These are phyloP conservation scores for Posidonia oceanica DNA, from an alignment of 116 monocot species.

Conservation along the genomic window DNA sequence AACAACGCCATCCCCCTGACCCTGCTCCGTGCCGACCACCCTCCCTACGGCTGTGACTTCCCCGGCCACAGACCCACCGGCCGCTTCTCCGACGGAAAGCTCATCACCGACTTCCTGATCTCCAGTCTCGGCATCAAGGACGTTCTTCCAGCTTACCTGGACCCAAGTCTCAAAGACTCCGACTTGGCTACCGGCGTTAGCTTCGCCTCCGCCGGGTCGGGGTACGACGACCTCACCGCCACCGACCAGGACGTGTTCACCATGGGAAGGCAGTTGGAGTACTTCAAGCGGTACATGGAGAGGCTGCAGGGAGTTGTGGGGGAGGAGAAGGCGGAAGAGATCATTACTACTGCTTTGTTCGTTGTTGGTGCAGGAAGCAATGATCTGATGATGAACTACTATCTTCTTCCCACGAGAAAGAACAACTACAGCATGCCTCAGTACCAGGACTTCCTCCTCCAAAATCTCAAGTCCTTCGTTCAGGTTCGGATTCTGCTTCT, in stretches of 20 bases:
- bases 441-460: constrained; percentile 33
- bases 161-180: constrained; percentile 13
- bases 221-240: constrained; percentile 34
- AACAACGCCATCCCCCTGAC: constrained; percentile 35
- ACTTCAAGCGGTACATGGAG: constrained; percentile 20
- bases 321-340: constrained; percentile 11
- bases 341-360: constrained; percentile 15
- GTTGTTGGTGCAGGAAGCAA: constrained; percentile 35
- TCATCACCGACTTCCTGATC: constrained; percentile 44
- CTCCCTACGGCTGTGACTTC: constrained; percentile 49
- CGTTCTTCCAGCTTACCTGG: constrained; percentile 20
- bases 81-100: constrained; percentile 47
- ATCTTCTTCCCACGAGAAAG: constrained; percentile 9
- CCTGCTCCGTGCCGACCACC: constrained; percentile 25
- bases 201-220: constrained; percentile 51
- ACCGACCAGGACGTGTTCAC: constrained; percentile 10
- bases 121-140: constrained; percentile 20
- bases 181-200: constrained; percentile 26
- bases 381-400: constrained; percentile 33
- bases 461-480: constrained; percentile 5
- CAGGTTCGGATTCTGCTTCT: not conserved
- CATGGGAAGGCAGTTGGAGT: constrained; percentile 22
- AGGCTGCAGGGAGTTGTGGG: constrained; percentile 18
- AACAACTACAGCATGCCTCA: constrained; percentile 3
- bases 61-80: constrained; percentile 27